These are phyloP conservation scores for Penicillium brevicompactum DNA, from an alignment of 2,329 filamentous ascomycete genomes.

Conservation along the genomic window DNA sequence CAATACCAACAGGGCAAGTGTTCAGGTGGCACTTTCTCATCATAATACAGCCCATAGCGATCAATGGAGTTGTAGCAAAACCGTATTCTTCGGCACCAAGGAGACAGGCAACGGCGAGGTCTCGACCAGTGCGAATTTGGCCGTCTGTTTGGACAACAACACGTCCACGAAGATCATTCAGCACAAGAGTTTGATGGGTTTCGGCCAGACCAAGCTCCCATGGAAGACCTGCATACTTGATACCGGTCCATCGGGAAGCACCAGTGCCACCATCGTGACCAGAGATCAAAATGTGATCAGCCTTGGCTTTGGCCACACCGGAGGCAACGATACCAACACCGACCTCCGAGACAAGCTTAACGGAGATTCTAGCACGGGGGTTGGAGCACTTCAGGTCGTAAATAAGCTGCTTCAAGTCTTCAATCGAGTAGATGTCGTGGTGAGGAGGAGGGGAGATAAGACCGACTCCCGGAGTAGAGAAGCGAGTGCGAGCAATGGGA, in stretches of 20 bases:
- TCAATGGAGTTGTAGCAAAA: conserved; percentile 90
- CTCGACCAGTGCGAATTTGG: conserved; percentile 86
- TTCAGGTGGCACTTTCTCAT: conserved; percentile 67
- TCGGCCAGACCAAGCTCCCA: conserved; percentile 97
- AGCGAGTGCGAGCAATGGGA: conserved; percentile 89
- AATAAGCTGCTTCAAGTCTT: conserved; percentile 96
- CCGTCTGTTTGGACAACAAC: conserved; percentile 96
- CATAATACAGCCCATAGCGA: conserved; percentile 96
- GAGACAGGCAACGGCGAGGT: conserved; percentile 91
- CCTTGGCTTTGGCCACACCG: conserved; percentile 96
- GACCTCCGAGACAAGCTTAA: conserved; percentile 96
- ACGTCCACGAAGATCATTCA: conserved; percentile 94
- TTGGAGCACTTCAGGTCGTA: conserved; percentile 98
- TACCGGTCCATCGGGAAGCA: conserved; percentile 96
- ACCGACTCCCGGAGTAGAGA: conserved; percentile 94
- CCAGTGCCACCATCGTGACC: conserved; percentile 96
- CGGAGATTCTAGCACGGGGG: conserved; percentile 86
- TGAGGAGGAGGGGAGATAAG: conserved; percentile 94
- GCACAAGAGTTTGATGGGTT: conserved; percentile 92
- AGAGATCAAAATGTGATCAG: conserved; percentile 94
- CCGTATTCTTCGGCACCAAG: conserved; percentile 98
- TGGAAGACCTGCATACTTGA: conserved; percentile 95
- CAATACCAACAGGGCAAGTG: conserved; percentile 89
- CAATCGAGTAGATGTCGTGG: conserved; percentile 98
- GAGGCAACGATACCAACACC: conserved; percentile 97